Evolutionary conservation across 768 basidiomycete species (phyloP).

Genomic region (Kockovaella imperatae): DNA sequence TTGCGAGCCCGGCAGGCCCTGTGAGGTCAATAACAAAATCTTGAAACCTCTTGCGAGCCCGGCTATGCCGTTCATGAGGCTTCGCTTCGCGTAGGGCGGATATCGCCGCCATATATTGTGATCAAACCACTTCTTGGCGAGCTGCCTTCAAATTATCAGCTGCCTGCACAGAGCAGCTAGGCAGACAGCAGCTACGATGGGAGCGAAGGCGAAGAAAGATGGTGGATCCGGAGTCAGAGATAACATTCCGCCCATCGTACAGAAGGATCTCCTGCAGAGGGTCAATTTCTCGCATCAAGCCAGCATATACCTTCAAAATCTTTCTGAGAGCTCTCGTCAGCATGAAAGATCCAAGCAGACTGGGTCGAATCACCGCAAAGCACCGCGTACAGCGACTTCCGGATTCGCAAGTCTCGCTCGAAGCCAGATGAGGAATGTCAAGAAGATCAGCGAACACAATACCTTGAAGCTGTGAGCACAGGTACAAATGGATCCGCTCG

Average conservation of each 20-base stretch:
- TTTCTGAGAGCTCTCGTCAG: neutral
- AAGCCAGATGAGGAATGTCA: conserved; percentile 17
- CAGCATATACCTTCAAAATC: conserved; percentile 13
- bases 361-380: neutral
- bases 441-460: conserved; percentile 34
- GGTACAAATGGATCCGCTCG: neutral
- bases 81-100: too few species aligned
- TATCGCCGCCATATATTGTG: too few species aligned
- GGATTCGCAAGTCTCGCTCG: conserved; percentile 22
- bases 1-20: too few species aligned
- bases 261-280: conserved; percentile 19
- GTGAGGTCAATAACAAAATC: too few species aligned
- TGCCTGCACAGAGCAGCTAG: too few species aligned
- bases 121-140: too few species aligned
- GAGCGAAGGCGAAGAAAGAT: too few species aligned
- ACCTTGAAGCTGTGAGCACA: conserved; percentile 31
- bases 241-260: conserved; percentile 4
- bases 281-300: conserved; percentile 20
- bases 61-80: too few species aligned
- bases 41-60: too few species aligned
- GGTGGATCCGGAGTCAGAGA: neutral
- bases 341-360: neutral
- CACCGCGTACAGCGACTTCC: neutral
- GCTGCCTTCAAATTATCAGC: too few species aligned
- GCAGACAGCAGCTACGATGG: too few species aligned